Conservation (phyloP, 2,329 filamentous ascomycete genomes). For the Colletotrichum sp. region DNA sequence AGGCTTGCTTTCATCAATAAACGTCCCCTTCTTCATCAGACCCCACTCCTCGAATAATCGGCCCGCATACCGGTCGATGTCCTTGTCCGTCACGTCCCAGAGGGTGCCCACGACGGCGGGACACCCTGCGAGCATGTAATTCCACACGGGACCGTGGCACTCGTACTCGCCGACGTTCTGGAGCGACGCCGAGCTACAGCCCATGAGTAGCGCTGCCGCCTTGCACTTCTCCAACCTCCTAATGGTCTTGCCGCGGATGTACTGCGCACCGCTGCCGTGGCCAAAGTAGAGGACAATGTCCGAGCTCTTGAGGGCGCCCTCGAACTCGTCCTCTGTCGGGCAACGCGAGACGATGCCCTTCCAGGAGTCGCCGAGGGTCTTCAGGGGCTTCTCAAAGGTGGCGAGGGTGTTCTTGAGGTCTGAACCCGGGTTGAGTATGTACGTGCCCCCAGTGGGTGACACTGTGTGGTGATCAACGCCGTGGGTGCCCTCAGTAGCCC, state of each 20-base stretch:
- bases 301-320: slow-evolving; percentile 65
- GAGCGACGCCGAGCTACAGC: slow-evolving; percentile 86
- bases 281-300: slow-evolving; percentile 92
- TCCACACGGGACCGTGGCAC: slow-evolving; percentile 86
- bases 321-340: slow-evolving; percentile 82
- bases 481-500: background rate
- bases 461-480: slow-evolving; percentile 49
- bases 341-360: slow-evolving; percentile 68
- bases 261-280: slow-evolving; percentile 93
- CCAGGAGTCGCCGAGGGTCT: slow-evolving; percentile 73
- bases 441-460: slow-evolving; percentile 64
- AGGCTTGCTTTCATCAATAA: slow-evolving; percentile 25
- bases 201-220: slow-evolving; percentile 88
- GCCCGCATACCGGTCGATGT: slow-evolving; percentile 92
- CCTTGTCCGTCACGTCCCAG: slow-evolving; percentile 98
- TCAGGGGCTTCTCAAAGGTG: slow-evolving; percentile 73
- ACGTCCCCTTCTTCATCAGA: slow-evolving; percentile 59
- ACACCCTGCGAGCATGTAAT: slow-evolving; percentile 87
- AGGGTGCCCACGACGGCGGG: slow-evolving; percentile 90
- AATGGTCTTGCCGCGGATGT: slow-evolving; percentile 85
- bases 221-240: slow-evolving; percentile 76
- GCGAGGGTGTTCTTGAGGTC: slow-evolving; percentile 83
- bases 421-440: slow-evolving; percentile 87
- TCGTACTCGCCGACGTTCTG: slow-evolving; percentile 87
- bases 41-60: slow-evolving; percentile 87